Conservation (phyloP, 1,284 basidiomycete species). For the Violaceomyces palustris region DNA sequence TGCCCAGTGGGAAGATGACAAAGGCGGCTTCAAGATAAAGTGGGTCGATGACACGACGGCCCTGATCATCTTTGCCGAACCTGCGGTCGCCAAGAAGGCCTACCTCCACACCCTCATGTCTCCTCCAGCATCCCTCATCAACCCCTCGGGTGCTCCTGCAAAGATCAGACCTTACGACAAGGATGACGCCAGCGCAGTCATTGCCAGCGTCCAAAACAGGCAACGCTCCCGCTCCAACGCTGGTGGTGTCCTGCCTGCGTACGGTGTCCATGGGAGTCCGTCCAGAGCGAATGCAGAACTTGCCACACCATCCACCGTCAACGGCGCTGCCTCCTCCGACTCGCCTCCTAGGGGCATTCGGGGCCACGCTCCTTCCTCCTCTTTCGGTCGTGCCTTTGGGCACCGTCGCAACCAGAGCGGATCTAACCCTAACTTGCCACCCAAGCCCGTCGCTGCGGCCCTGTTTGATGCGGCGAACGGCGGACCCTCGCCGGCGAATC, state of each 20-base stretch:
- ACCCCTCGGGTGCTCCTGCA: constrained; percentile 54
- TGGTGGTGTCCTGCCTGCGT: constrained; percentile 8
- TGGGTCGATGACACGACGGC: constrained; percentile 97
- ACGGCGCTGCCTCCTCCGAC: constrained; percentile 7
- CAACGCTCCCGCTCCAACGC: constrained; percentile 45
- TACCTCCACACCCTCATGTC: constrained; percentile 77
- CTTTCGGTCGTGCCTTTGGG: constrained; percentile 19
- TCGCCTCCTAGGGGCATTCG: constrained; percentile 6
- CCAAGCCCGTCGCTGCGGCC: constrained; percentile 45
- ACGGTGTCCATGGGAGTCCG: constrained; percentile 20
- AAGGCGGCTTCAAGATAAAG: constrained; percentile 95
- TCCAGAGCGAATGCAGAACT: constrained; percentile 23
- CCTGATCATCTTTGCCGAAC: constrained; percentile 79
- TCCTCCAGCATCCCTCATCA: constrained; percentile 58
- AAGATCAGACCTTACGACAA: constrained; percentile 84
- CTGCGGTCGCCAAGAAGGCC: constrained; percentile 73
- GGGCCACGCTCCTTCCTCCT: constrained; percentile 14
- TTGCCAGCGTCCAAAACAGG: constrained; percentile 72
- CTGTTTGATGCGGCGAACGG: constrained; percentile 47
- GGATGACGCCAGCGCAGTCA: constrained; percentile 82
- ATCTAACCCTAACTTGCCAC: constrained; percentile 33
- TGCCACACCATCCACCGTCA: constrained; percentile 4
- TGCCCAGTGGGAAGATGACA: constrained; percentile 76
- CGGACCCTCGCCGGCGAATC: constrained; percentile 41
- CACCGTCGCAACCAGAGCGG: constrained; percentile 38